Base-by-base conservation (phyloP, 768 basidiomycete genomes). In the Lyophyllum atratum region DNA sequence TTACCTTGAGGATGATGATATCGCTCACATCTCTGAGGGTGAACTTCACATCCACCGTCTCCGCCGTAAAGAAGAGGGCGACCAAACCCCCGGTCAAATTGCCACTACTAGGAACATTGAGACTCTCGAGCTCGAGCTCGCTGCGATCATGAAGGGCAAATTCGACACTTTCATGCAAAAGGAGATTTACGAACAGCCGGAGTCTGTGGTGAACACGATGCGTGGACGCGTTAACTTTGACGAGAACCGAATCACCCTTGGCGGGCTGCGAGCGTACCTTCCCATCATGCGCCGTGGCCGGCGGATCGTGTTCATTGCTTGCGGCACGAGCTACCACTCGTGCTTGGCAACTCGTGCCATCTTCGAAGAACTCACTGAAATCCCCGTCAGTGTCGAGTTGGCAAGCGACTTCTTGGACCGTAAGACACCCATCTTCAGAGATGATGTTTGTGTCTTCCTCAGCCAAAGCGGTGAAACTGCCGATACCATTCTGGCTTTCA, bases 81-180 rank as follows among this genome's bases (percentile, higher is more conserved):
- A 77, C 26, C 79, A 82, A 64, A 82, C 84, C 12, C 79, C 87
- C 19, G 78, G 83, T 37, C 83, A 83, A 62, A 72, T 79, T 47
- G 85, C 86, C 29, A 69, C 92, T 24, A 96, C 94, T 31, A 92
- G 97, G 63, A 93, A 85, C 62, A 98, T 99, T 73, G 97, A 98
- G 79, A 97, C 95, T 5, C 86, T 99, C 64, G 97, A 98, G 76
- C 87, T 99, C 62, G 97, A 99, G 75, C 85, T 99, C 45, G 96
- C 96, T n/a, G 97, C 96, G 64, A 98, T 99, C 78, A 98, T 98
- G 97, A 99, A 99, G 83, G 97, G 97, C 70, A 93, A 95, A 74
- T 99, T 98, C 72, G 93, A 93, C 70, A 95, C 96, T 70, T 99
- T 99, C 79, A 99, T 99, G 97, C 96, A 98, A 73, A 99, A 99